Conservation (phyloP, 192 early-diverging fungal genomes). For the Piromyces finnis region DNA sequence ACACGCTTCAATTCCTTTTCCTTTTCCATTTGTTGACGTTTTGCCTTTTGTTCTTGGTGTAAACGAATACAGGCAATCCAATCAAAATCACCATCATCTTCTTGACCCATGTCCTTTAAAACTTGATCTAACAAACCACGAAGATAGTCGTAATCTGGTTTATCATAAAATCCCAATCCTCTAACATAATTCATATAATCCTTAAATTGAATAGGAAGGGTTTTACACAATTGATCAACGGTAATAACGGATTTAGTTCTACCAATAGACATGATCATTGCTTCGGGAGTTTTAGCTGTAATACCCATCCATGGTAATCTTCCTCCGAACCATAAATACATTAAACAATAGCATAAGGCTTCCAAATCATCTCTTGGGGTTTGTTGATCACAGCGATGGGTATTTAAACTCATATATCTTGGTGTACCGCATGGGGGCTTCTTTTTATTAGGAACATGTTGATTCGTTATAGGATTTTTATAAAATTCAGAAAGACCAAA, state of each 20-base stretch:
- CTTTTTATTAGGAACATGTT: background rate
- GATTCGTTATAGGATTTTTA: background rate
- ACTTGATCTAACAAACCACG: background rate
- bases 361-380: background rate
- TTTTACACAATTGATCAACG: background rate
- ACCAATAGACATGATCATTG: background rate
- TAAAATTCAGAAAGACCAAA: background rate
- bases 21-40: background rate
- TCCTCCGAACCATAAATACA: background rate
- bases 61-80: background rate
- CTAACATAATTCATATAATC: background rate
- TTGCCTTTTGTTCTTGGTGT: background rate
- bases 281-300: background rate
- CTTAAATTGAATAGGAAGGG: background rate
- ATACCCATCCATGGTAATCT: background rate
- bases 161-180: background rate
- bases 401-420: background rate
- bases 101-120: background rate
- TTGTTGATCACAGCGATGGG: background rate
- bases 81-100: background rate
- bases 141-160: background rate
- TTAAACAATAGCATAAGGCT: background rate
- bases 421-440: background rate
- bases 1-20: background rate
- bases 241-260: background rate